These are phyloP conservation scores for Citrus maxima DNA, from an alignment of 345 rosid genomes.

Conservation along the genomic window DNA sequence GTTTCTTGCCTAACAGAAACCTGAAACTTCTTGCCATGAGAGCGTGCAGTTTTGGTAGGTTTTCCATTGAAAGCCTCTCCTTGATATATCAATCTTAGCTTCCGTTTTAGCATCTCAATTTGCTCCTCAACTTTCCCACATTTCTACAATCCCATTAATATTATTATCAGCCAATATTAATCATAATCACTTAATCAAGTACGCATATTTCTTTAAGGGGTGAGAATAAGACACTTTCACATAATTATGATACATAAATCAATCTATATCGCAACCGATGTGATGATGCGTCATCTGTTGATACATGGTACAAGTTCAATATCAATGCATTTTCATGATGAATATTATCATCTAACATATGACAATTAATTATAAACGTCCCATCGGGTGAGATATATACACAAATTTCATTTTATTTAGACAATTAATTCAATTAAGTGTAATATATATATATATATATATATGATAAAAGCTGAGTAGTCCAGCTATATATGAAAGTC, in stretches of 20 bases:
- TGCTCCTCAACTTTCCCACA: conserved; percentile 85
- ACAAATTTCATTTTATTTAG: neutral
- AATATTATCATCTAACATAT: no score
- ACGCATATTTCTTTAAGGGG: no score
- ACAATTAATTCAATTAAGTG: neutral
- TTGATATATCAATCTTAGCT: conserved; percentile 75
- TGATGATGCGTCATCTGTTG: no score
- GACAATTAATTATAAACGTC: neutral
- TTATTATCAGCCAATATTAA: neutral
- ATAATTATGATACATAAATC: no score
- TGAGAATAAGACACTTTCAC: no score
- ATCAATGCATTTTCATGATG: neutral
- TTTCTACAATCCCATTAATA: conserved; percentile 43
- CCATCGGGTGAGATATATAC: neutral
- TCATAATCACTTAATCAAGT: neutral
- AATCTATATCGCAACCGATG: no score
- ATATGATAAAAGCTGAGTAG: no score
- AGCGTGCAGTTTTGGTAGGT: conserved; percentile 90
- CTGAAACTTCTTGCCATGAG: conserved; percentile 92
- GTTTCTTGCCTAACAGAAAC: conserved; percentile 89
- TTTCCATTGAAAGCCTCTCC: conserved; percentile 86
- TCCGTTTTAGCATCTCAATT: conserved; percentile 70
- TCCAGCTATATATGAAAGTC: neutral
- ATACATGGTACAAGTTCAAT: no score
- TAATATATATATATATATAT: no score